Conservation (phyloP, 805 yeast genomes). For the Scheffersomyces ergatensis region DNA sequence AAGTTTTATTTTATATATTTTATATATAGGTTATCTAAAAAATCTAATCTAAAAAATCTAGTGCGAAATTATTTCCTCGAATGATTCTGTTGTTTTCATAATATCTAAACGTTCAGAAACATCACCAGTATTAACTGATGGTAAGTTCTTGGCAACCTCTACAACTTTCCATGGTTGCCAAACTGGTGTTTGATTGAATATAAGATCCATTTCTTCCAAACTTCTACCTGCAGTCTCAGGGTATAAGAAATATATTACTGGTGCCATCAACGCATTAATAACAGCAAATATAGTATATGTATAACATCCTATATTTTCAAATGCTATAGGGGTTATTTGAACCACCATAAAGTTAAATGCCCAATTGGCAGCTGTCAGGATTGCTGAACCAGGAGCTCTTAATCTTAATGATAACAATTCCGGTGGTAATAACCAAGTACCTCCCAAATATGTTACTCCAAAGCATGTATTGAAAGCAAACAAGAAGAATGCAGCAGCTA, state of each 20-base stretch:
- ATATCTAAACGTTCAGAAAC: too few relatives aligned
- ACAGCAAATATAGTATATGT: conserved; percentile 68
- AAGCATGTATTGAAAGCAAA: conserved; percentile 49
- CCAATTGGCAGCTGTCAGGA: conserved; percentile 63
- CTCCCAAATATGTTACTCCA: conserved; percentile 49
- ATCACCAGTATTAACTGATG: too few relatives aligned
- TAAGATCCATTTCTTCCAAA: conserved; percentile 32
- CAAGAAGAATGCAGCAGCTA: conserved; percentile 68
- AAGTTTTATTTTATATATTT: too few relatives aligned
- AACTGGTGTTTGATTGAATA: conserved; percentile 5
- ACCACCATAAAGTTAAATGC: conserved; percentile 56
- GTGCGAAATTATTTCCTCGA: too few relatives aligned
- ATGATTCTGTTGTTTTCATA: too few relatives aligned
- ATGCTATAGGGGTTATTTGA: conserved; percentile 58
- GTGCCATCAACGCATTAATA: conserved; percentile 56
- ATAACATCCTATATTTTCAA: conserved; percentile 52
- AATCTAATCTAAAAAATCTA: too few relatives aligned
- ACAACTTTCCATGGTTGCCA: conserved; percentile 3
- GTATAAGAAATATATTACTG: conserved; percentile 57
- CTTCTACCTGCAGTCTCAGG: conserved; percentile 80
- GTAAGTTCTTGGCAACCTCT: conserved; percentile 1
- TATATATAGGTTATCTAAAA: too few relatives aligned
- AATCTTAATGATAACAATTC: conserved; percentile 56
- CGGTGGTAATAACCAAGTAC: conserved; percentile 65
- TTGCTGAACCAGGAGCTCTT: conserved; percentile 52